Evolutionary conservation across 1,284 basidiomycete genomes (phyloP).

Genomic region (Pisolithus thermaeus): DNA sequence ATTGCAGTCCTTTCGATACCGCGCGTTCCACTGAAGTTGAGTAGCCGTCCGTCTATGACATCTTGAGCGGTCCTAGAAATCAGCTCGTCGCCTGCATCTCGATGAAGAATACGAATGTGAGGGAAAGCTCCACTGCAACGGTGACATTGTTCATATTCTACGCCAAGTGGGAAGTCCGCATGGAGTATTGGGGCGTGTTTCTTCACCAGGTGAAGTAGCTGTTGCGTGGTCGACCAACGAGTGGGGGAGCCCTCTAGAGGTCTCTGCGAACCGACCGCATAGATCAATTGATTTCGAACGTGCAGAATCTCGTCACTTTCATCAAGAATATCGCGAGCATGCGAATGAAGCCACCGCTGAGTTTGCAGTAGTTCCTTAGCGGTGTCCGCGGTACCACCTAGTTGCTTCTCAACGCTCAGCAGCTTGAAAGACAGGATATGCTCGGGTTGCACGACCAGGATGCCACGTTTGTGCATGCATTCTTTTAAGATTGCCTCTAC

Average conservation of each 20-base stretch:
- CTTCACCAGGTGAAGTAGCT: slow-evolving; percentile 27
- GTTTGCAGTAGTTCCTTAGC: slow-evolving; percentile 9
- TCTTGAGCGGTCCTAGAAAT: slow-evolving; percentile 17
- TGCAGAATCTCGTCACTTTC: slow-evolving; percentile 41
- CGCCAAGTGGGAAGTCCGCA: slow-evolving; percentile 16
- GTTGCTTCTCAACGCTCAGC: slow-evolving; percentile 11
- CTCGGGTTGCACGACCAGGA: slow-evolving; percentile 36
- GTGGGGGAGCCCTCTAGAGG: slow-evolving; percentile 37
- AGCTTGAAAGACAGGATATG: slow-evolving; percentile 21
- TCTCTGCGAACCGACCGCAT: slow-evolving; percentile 21
- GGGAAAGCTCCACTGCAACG: slow-evolving; percentile 17
- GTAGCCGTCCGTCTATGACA: slow-evolving; percentile 17
- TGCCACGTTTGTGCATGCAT: slow-evolving; percentile 34
- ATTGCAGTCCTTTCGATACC: slow-evolving; percentile 12
- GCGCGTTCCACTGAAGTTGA: slow-evolving; percentile 17
- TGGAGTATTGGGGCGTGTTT: slow-evolving; percentile 6
- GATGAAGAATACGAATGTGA: slow-evolving; percentile 25
- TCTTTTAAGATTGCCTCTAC: slow-evolving; percentile 30
- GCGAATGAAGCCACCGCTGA: slow-evolving; percentile 24
- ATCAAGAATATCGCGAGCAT: slow-evolving; percentile 32
- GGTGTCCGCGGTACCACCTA: background rate
- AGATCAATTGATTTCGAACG: slow-evolving; percentile 38
- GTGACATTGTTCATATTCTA: background rate
- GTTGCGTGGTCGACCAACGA: slow-evolving; percentile 39
- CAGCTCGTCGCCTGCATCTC: slow-evolving; percentile 15